A percentile compares a stretch with the other conserved stretches of the same genome.
Conservation (phyloP, 176 grass and related monocot species). For the Cymbopogon citratus region DNA sequence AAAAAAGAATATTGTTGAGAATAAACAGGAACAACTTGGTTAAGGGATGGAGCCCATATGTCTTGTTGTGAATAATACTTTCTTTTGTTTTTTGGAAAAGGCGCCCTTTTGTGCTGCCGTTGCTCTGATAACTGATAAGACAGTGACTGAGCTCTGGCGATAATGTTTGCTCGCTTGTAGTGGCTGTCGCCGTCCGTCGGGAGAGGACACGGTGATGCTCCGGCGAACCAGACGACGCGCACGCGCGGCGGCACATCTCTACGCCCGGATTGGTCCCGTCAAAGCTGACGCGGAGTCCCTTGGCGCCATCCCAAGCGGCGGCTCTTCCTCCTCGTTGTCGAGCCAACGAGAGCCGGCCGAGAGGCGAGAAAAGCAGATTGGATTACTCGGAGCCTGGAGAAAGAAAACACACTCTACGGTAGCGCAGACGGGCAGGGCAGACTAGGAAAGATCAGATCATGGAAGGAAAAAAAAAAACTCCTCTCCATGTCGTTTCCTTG, state of each 20-base stretch:
- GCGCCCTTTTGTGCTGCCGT: not conserved
- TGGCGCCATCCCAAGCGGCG: not conserved
- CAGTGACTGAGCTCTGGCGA: not conserved
- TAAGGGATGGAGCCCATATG: not conserved
- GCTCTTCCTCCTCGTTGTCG: not conserved
- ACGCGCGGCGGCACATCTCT: not conserved
- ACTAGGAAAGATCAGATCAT: not conserved
- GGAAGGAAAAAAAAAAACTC: not conserved
- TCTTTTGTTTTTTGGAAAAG: not conserved
- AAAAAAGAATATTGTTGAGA: too few species aligned
- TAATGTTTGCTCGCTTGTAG: not conserved
- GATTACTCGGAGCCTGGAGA: not conserved
- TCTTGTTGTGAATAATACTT: not conserved
- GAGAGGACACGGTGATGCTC: not conserved
- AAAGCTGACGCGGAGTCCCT: not conserved
- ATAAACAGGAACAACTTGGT: not conserved
- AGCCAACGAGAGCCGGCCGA: not conserved
- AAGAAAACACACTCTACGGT: not conserved
- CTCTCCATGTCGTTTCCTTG: not conserved
- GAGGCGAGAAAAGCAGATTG: not conserved
- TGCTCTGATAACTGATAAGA: slow-evolving; percentile 23
- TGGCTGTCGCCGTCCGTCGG: not conserved
- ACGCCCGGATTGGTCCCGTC: slow-evolving; percentile 11
- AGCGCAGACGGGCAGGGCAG: too few species aligned
- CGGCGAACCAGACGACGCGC: not conserved